phyloP scores from a whole-genome alignment of 306 rosid genomes.

The Vigna nakashimae region DNA sequence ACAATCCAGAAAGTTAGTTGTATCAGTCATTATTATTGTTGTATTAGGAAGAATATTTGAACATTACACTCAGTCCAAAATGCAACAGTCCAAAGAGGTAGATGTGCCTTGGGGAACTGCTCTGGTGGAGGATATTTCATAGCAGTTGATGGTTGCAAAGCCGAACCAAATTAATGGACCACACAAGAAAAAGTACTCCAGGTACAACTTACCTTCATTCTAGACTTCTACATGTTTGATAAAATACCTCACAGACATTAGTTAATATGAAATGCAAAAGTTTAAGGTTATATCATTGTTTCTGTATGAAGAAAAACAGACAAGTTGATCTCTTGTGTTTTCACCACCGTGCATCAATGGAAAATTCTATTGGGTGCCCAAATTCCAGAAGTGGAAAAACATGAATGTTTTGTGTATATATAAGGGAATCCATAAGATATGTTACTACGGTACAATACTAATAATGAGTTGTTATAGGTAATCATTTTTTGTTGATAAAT shows the following conservation, averaged over 20 bases:
- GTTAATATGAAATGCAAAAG: background rate
- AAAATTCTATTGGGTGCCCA: background rate
- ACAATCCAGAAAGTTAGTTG: background rate
- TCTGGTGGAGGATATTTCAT: slow-evolving; percentile 15
- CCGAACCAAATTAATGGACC: slow-evolving; percentile 35
- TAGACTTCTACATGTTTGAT: background rate
- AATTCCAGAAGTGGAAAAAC: background rate
- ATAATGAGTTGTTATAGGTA: background rate
- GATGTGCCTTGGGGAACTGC: background rate
- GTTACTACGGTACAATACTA: background rate
- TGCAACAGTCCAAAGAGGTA: slow-evolving; percentile 27
- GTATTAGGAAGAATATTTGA: slow-evolving; percentile 7
- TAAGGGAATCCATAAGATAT: background rate
- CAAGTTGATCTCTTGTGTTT: slow-evolving; percentile 10
- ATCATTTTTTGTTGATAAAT: background rate
- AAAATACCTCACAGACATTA: background rate
- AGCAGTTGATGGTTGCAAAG: slow-evolving; percentile 35
- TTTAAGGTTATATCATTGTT: slow-evolving; percentile 13
- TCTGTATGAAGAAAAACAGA: slow-evolving; percentile 2
- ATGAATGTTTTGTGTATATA: background rate
- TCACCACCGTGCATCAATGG: background rate
- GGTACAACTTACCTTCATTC: slow-evolving; percentile 26
- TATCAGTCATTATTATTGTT: slow-evolving; percentile 1
- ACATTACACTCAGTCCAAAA: slow-evolving; percentile 25
- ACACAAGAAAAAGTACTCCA: slow-evolving; percentile 3